Conservation (phyloP, 768 basidiomycete genomes). For the Russula earlei region DNA sequence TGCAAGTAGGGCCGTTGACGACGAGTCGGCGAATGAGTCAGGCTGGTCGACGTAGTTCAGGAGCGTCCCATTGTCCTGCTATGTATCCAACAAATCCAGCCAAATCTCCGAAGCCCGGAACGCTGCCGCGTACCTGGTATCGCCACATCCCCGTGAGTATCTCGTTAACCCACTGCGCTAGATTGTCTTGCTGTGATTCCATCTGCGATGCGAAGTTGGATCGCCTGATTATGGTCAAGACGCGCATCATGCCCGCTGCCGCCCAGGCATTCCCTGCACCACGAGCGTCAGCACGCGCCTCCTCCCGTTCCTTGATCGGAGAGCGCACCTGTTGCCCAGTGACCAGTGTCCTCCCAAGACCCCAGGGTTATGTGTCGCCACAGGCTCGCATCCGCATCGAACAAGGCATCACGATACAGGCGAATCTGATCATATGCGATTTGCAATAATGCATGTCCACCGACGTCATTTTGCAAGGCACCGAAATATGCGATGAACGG, state of each 20-base stretch:
- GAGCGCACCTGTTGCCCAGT: conserved; percentile 47
- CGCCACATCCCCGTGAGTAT: conserved; percentile 37
- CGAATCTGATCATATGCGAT: conserved; percentile 46
- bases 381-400: conserved; percentile 34
- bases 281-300: background rate
- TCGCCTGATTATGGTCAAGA: conserved; percentile 43
- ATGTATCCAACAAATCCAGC: background rate
- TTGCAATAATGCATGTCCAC: conserved; percentile 32
- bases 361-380: conserved; percentile 52
- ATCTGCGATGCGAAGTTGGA: conserved; percentile 34
- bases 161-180: conserved; percentile 46
- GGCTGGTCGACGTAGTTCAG: conserved; percentile 44
- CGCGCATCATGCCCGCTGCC: conserved; percentile 55
- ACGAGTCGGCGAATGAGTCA: conserved; percentile 43
- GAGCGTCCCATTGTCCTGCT: conserved; percentile 39
- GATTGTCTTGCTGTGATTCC: conserved; percentile 32
- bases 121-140: conserved; percentile 30
- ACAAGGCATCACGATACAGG: conserved; percentile 47
- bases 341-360: conserved; percentile 34
- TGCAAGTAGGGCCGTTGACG: conserved; percentile 49
- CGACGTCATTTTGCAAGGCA: conserved; percentile 32
- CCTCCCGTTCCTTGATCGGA: too few relatives aligned
- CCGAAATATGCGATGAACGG: conserved; percentile 63
- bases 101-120: background rate
- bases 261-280: conserved; percentile 57